These are phyloP conservation scores for Glaciozyma martinii DNA, from an alignment of 768 basidiomycete species.

Conservation along the genomic window DNA sequence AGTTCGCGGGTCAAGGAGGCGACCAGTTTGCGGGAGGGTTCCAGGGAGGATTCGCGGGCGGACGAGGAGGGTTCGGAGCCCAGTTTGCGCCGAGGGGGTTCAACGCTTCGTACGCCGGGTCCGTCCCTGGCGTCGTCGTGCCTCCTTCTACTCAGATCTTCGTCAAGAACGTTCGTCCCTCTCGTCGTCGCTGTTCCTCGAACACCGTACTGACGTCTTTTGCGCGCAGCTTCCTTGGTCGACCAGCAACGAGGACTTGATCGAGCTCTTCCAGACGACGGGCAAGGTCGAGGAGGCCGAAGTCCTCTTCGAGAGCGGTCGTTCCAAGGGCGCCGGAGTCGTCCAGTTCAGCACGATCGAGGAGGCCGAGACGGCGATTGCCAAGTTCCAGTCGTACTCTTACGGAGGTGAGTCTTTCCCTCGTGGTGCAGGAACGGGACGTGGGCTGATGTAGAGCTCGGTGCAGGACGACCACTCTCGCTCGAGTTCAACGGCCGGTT, in stretches of 20 bases:
- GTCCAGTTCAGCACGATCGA: slow-evolving; percentile 80
- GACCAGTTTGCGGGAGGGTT: slow-evolving; percentile 48
- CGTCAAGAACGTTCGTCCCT: slow-evolving; percentile 81
- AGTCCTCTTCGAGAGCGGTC: slow-evolving; percentile 81
- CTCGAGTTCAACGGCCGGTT: slow-evolving; percentile 22
- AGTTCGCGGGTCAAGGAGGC: slow-evolving; percentile 34
- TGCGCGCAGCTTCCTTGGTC: slow-evolving; percentile 81
- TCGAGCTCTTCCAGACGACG: slow-evolving; percentile 96
- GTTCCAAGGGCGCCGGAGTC: slow-evolving; percentile 90
- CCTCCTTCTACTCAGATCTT: slow-evolving; percentile 68
- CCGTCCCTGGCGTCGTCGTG: slow-evolving; percentile 33
- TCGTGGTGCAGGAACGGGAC: not conserved
- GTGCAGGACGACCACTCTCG: slow-evolving; percentile 9
- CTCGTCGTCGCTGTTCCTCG: not conserved
- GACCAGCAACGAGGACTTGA: slow-evolving; percentile 94
- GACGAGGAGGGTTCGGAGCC: slow-evolving; percentile 73
- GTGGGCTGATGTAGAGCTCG: not conserved
- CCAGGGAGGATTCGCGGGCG: slow-evolving; percentile 44
- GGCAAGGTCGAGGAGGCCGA: slow-evolving; percentile 91
- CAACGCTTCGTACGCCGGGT: slow-evolving; percentile 16
- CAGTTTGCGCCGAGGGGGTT: slow-evolving; percentile 54
- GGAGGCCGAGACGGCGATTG: slow-evolving; percentile 67
- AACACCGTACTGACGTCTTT: not conserved
- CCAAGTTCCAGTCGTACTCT: slow-evolving; percentile 31
- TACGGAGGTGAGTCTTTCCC: slow-evolving; percentile 14